These are phyloP conservation scores for Torulaspora delbrueckii DNA, from an alignment of 805 yeast genomes.

Conservation along the genomic window DNA sequence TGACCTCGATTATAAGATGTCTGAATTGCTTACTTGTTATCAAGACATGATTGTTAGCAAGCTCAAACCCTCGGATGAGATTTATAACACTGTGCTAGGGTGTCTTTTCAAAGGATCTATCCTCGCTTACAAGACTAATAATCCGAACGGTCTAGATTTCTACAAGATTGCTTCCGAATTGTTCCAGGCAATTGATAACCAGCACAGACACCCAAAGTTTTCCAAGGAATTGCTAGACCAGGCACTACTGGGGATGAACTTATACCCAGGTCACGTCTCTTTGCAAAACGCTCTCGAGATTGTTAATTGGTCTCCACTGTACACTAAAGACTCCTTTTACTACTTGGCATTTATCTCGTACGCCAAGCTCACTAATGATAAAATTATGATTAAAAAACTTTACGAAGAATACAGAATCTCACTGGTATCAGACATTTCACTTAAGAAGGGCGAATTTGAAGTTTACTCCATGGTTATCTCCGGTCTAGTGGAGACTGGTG, in stretches of 20 bases:
- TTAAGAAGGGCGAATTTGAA: constrained; percentile 39
- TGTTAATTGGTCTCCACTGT: constrained; percentile 27
- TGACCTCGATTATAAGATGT: constrained; percentile 55
- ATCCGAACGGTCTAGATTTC: constrained; percentile 42
- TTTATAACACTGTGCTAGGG: constrained; percentile 49
- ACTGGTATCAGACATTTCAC: constrained; percentile 10
- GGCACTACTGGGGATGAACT: constrained; percentile 42
- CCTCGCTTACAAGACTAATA: constrained; percentile 36
- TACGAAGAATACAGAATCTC: constrained; percentile 38
- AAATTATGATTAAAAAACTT: constrained; percentile 36
- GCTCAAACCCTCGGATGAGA: constrained; percentile 51
- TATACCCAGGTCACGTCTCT: constrained; percentile 38
- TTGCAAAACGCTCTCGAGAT: constrained; percentile 33
- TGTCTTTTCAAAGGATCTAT: constrained; percentile 49
- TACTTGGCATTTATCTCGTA: constrained; percentile 40
- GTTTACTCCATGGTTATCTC: constrained; percentile 51
- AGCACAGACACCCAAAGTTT: constrained; percentile 42
- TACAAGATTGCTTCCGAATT: constrained; percentile 49
- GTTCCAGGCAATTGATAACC: constrained; percentile 38
- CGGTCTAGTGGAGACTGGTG: constrained; percentile 48
- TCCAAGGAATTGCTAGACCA: constrained; percentile 43
- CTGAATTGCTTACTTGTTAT: constrained; percentile 59
- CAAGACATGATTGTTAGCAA: constrained; percentile 56
- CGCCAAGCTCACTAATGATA: constrained; percentile 38
- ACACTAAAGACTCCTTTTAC: constrained; percentile 33